A percentile compares a stretch with the other conserved stretches of the same genome.
Conservation (phyloP, 345 rosid genomes). For the Noccaea bulbosa region DNA sequence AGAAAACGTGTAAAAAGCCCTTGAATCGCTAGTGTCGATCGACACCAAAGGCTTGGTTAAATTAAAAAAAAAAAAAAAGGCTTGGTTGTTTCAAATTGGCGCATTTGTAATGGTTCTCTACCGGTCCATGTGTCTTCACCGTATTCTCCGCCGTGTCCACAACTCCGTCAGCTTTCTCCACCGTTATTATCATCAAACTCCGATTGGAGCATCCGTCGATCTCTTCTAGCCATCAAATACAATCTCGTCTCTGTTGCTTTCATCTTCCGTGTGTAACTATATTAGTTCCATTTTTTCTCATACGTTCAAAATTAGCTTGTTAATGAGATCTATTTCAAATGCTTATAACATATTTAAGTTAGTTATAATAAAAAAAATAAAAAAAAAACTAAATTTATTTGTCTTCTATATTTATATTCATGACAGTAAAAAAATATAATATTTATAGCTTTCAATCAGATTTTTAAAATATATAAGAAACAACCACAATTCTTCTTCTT, state of each 20-base stretch:
- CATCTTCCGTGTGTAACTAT: constrained; percentile 65
- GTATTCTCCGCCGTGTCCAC: constrained; percentile 40
- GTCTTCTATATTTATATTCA: too few relatives aligned
- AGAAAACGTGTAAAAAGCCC: too few relatives aligned
- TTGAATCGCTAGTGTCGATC: too few relatives aligned
- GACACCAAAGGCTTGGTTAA: too few relatives aligned
- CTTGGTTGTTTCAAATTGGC: too few relatives aligned
- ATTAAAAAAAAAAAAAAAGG: too few relatives aligned
- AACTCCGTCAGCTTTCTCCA: constrained; percentile 18
- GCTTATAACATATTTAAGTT: background rate
- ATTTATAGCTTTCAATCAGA: too few relatives aligned
- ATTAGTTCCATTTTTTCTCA: background rate
- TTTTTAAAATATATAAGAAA: too few relatives aligned
- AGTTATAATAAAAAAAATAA: too few relatives aligned
- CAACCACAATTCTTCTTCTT: too few relatives aligned
- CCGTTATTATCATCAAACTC: constrained; percentile 49
- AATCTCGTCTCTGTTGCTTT: constrained; percentile 64
- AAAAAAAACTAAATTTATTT: too few relatives aligned
- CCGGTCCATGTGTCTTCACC: constrained; percentile 59
- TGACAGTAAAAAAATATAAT: too few relatives aligned
- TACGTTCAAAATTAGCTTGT: background rate
- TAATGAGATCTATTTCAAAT: background rate
- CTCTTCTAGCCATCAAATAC: constrained; percentile 61
- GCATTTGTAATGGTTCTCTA: constrained; percentile 72
- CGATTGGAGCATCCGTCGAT: constrained; percentile 75